Conservation (phyloP, 2,329 filamentous ascomycete species). For the Colletotrichum trifolii region DNA sequence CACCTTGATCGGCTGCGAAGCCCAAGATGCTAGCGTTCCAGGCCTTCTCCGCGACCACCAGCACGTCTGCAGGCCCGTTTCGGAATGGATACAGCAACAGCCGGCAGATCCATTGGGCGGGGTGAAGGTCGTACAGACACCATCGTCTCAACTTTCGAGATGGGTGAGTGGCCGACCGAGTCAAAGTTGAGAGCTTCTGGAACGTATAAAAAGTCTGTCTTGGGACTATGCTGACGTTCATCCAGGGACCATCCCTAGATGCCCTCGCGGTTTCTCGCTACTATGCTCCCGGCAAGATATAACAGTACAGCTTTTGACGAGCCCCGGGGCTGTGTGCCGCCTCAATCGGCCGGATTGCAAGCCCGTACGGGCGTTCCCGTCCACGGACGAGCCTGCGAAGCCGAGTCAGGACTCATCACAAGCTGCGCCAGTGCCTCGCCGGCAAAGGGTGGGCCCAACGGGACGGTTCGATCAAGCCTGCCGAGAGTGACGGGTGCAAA, state of each 20-base stretch:
- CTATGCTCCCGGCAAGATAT: neutral
- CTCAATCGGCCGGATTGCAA: slow-evolving; percentile 1
- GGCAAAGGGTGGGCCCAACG: neutral
- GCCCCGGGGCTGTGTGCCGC: neutral
- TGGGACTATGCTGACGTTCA: slow-evolving; percentile 5
- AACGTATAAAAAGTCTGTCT: slow-evolving; percentile 22
- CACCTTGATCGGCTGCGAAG: too few species aligned
- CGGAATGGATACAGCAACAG: neutral
- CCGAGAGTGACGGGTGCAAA: neutral
- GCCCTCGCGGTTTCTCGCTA: neutral
- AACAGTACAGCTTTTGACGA: too few species aligned
- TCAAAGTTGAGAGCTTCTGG: slow-evolving; percentile 29
- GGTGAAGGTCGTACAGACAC: neutral
- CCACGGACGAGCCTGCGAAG: too few species aligned
- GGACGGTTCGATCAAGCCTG: slow-evolving; percentile 12
- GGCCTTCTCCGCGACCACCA: too few species aligned
- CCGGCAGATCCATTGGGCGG: neutral
- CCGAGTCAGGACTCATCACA: too few species aligned
- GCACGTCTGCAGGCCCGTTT: too few species aligned
- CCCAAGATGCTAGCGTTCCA: too few species aligned
- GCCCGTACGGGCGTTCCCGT: too few species aligned
- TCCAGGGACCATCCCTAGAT: slow-evolving; percentile 1
- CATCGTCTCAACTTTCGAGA: slow-evolving; percentile 23
- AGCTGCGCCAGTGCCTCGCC: too few species aligned
- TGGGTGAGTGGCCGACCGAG: slow-evolving; percentile 20